Percentiles rank a stretch among this genome's conserved stretches.
Evolutionary conservation across 257 asterid genomes (phyloP).

Genomic region (Perilla frutescens): DNA sequence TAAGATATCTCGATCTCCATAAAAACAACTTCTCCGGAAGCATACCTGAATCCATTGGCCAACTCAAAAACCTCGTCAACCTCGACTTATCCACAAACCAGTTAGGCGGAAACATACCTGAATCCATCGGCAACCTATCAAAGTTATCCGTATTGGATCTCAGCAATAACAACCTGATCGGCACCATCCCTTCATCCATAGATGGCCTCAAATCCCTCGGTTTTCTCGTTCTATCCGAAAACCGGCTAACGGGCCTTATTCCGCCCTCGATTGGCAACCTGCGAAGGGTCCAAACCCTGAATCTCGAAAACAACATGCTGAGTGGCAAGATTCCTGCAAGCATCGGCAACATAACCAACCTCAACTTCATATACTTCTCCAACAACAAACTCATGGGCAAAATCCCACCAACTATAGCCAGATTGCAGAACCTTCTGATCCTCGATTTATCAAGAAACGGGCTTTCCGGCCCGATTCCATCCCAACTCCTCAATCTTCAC

Average conservation of each 20-base stretch:
- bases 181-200: constrained; percentile 64
- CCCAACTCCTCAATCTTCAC: constrained; percentile 43
- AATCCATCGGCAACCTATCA: constrained; percentile 48
- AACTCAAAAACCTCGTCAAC: constrained; percentile 41
- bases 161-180: constrained; percentile 48
- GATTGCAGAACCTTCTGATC: constrained; percentile 42
- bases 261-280: constrained; percentile 62
- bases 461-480: constrained; percentile 54
- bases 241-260: constrained; percentile 56
- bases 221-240: constrained; percentile 47
- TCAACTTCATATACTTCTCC: constrained; percentile 50
- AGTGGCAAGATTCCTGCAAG: constrained; percentile 59
- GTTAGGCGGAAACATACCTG: constrained; percentile 56
- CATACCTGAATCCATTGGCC: constrained; percentile 56
- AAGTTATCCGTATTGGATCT: constrained; percentile 39
- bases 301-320: constrained; percentile 58
- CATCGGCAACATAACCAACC: constrained; percentile 55
- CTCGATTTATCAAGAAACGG: constrained; percentile 64
- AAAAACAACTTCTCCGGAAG: constrained; percentile 51
- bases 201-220: constrained; percentile 48
- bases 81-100: constrained; percentile 56
- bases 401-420: constrained; percentile 61
- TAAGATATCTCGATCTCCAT: constrained; percentile 48
- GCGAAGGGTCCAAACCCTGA: constrained; percentile 41
- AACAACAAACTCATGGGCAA: constrained; percentile 57